phyloP scores from a whole-genome alignment of 257 asterid species.

The Petrea volubilis region DNA sequence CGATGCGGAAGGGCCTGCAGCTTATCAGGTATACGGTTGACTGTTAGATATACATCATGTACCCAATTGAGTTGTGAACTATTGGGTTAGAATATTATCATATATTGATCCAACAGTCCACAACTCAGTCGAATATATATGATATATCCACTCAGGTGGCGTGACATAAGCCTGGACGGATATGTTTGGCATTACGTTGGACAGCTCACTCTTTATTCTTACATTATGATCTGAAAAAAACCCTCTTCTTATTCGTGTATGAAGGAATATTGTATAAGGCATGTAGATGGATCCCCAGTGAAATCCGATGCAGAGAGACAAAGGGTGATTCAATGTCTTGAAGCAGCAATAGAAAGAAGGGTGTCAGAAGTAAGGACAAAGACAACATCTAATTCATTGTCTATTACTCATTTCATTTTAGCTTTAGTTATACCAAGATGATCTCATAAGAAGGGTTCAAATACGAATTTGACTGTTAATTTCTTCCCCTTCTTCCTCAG shows the following conservation, averaged over 20 bases:
- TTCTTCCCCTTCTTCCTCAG: slow-evolving; percentile 27
- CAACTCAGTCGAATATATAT: too few species aligned
- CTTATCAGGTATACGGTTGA: slow-evolving; percentile 65
- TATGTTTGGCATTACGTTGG: not conserved
- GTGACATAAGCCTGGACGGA: too few species aligned
- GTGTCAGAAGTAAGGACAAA: slow-evolving; percentile 74
- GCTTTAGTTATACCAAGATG: not conserved
- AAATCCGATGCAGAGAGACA: slow-evolving; percentile 97
- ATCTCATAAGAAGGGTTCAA: not conserved
- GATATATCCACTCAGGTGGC: too few species aligned
- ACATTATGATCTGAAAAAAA: slow-evolving; percentile 16
- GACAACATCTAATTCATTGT: not conserved
- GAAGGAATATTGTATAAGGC: slow-evolving; percentile 92
- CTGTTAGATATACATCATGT: too few species aligned
- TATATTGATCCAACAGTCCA: too few species aligned
- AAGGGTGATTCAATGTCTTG: slow-evolving; percentile 90
- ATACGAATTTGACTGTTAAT: not conserved
- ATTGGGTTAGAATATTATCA: too few species aligned
- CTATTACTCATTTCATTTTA: not conserved
- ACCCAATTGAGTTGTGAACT: too few species aligned
- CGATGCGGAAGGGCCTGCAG: slow-evolving; percentile 75
- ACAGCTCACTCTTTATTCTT: not conserved
- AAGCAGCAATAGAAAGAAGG: slow-evolving; percentile 93
- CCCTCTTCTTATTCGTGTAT: slow-evolving; percentile 18
- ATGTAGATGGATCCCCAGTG: slow-evolving; percentile 88